Evolutionary conservation across 2,329 filamentous ascomycete species (phyloP), one percentile per base, ranked within the genome.

Genomic region (Fonsecaea monophora): DNA sequence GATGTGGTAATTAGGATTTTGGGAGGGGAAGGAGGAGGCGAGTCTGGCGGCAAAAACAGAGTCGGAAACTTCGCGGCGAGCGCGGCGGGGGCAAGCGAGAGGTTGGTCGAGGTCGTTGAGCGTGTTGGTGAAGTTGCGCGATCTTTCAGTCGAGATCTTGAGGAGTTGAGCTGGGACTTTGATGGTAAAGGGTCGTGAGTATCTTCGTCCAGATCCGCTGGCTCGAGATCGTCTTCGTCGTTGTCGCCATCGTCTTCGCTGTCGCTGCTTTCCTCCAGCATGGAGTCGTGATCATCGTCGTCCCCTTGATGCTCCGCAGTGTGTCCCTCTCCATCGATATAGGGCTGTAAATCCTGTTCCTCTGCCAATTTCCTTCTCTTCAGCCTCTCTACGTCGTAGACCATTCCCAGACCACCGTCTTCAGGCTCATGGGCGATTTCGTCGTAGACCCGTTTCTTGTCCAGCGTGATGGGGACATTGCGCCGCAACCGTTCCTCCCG

Each of bases 1-100:
- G 89, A 91, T 7, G 95, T 98, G 0, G 95, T 99, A 75, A 99
- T 86, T 45, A 99, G 88, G 70, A 98, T 89, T 80, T 97, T 96
- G 60, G 95, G 94, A 66, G 80, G 79, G 64, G 82, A 85, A 56
- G 83, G 86, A 38, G 83, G 74, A 68, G 80, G 77, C 13, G 74
- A 60, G 53, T 70, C 68, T 5, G 68, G 57, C 1, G 68, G 53
- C 4, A 66, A 65, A 79, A 88, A 90, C 30, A 89, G 81, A 6
- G 81, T 78, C 3, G 85, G 87, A 74, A 89, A 90, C 76, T 86
- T 87, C 53, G 85, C 81, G 48, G 85, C 82, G 25, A 89, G 81
- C 21, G 84, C 84, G 73, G 89, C 87, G 2, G 87, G 87, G 0
- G 85, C 86, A 10, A 88, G 80, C 68, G 84, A 84, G 30, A 89